These are phyloP conservation scores for Acer campestre DNA, from an alignment of 345 rosid genomes.

Conservation along the genomic window DNA sequence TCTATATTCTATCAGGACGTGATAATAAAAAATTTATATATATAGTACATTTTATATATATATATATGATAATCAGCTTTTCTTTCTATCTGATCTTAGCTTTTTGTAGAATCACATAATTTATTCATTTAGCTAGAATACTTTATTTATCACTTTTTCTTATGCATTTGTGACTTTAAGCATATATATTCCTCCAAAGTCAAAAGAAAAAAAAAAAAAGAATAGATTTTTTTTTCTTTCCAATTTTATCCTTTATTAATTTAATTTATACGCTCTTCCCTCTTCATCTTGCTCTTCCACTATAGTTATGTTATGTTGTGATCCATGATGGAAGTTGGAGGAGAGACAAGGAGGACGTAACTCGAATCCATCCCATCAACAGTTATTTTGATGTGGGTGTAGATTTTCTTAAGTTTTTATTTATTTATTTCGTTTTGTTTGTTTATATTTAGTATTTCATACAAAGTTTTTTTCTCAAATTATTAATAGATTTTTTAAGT, in stretches of 20 bases:
- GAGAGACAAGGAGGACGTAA: no score
- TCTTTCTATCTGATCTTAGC: conserved; percentile 5
- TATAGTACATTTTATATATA: no score
- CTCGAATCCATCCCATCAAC: neutral
- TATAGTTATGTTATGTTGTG: neutral
- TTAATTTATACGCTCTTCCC: neutral
- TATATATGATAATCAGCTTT: neutral
- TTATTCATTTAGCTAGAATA: conserved; percentile 13
- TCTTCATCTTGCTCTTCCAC: neutral
- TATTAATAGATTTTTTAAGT: no score
- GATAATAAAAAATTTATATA: no score
- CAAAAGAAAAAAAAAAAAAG: conserved; percentile 17
- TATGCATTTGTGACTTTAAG: conserved; percentile 18
- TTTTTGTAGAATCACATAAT: conserved; percentile 25
- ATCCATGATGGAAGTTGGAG: neutral
- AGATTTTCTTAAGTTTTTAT: no score
- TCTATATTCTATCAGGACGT: no score
- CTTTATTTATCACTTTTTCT: conserved; percentile 12
- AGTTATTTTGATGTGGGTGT: no score
- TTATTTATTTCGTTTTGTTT: no score
- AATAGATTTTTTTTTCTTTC: conserved; percentile 1
- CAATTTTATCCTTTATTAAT: conserved; percentile 5
- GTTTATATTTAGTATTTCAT: no score
- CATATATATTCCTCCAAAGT: conserved; percentile 16
- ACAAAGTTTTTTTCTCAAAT: no score